Evolutionary conservation across 805 yeast genomes (phyloP), one percentile per base, ranked within the genome.

Genomic region (Lachancea thermotolerans): DNA sequence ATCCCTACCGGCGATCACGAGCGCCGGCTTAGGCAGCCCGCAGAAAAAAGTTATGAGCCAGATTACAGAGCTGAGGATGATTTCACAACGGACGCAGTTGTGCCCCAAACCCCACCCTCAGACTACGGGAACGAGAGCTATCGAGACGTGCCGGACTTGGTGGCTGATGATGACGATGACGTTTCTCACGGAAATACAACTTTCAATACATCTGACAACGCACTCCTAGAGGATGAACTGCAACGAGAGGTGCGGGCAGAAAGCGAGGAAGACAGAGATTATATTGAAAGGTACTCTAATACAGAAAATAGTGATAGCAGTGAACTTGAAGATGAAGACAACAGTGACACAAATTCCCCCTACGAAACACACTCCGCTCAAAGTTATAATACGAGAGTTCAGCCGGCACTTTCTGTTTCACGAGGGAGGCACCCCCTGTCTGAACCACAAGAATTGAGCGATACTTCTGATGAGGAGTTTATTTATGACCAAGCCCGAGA

Each of bases 151-250:
- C 83, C 83, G 49, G 78, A 77, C 59, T 77, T 91, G 64, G 87
- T 87, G 56, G 93, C 83, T 66, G 95, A 91, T 63, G 93, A 84
- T 65, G 95, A 91, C 63, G 95, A 86, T 77, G 86, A 69, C 12
- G 58, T 55, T 27, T 52, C 63, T 0, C 40, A 57, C 12, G 62
- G 53, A 31, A 55, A 58, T 38, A 57, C 65, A 7, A 54, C 61
- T 1, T 52, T 59, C 35, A 59, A 59, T 44, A 64, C 63, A 29
- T 63, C 66, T n/a, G 66, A 59, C 27, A 57, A 60, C 45, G 66
- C 62, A 1, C 39, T 59, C 21, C 41, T 57, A 12, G 66, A 60
- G 41, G 63, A 56, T 38, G 66, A 61, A 35, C 39, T 57, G 31
- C 58, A 55, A 11, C 29, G 35, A 2, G 35, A 48, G 21, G 41